Evolutionary conservation across 2,329 filamentous ascomycete genomes (phyloP).

Genomic region (Hypoxylon sp.): DNA sequence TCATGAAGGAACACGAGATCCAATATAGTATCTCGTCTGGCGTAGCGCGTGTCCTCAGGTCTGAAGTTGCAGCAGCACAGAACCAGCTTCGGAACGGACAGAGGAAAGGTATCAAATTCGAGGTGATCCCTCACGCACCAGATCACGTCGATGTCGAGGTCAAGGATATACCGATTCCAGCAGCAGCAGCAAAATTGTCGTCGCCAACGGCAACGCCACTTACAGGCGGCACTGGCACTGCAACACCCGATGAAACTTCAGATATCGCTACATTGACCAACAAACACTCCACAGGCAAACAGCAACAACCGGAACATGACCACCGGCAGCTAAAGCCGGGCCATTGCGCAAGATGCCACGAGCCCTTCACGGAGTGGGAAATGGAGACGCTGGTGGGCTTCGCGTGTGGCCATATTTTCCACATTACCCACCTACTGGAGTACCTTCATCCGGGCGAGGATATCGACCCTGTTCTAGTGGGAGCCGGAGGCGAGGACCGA

Average conservation of each 20-base stretch:
- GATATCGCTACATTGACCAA: slow-evolving; percentile 39
- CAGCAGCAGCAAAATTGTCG: slow-evolving; percentile 36
- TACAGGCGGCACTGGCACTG: slow-evolving; percentile 45
- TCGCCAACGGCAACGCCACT: slow-evolving; percentile 42
- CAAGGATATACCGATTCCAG: slow-evolving; percentile 56
- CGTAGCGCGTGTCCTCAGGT: slow-evolving; percentile 86
- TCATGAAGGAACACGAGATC: slow-evolving; percentile 96
- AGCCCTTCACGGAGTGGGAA: slow-evolving; percentile 73
- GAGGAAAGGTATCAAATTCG: slow-evolving; percentile 89
- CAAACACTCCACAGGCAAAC: slow-evolving; percentile 39
- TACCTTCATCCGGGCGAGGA: slow-evolving; percentile 63
- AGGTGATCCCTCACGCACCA: slow-evolving; percentile 69
- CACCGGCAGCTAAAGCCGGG: slow-evolving; percentile 63
- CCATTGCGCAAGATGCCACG: slow-evolving; percentile 72
- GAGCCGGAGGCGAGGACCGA: slow-evolving; percentile 57
- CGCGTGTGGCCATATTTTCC: slow-evolving; percentile 86
- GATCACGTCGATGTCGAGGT: slow-evolving; percentile 62
- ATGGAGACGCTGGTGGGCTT: slow-evolving; percentile 83
- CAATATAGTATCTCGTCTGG: slow-evolving; percentile 93
- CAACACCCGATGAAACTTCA: slow-evolving; percentile 41
- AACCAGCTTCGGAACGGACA: slow-evolving; percentile 84
- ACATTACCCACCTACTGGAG: slow-evolving; percentile 79
- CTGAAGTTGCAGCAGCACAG: slow-evolving; percentile 90
- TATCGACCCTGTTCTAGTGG: slow-evolving; percentile 56
- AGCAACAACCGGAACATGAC: slow-evolving; percentile 54